Evolutionary conservation across 331 rosid genomes (phyloP).

Genomic region (Prunus yedoensis): DNA sequence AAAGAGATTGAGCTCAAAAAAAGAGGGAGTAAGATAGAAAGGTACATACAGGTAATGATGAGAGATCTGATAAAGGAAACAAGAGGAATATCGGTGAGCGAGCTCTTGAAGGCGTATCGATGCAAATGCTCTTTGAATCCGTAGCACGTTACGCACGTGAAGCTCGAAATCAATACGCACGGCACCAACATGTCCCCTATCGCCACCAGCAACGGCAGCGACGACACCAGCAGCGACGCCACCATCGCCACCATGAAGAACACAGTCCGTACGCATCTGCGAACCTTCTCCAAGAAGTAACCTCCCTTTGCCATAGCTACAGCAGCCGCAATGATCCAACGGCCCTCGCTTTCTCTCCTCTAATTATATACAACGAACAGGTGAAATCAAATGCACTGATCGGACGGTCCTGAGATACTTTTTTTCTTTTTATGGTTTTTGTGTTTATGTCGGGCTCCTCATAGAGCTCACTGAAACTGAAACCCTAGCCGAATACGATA

Average conservation of each 20-base stretch:
- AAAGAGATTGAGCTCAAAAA: not conserved
- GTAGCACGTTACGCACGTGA: constrained; percentile 78
- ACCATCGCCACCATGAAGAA: constrained; percentile 92
- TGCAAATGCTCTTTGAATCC: constrained; percentile 68
- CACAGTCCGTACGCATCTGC: constrained; percentile 71
- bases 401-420: constrained; percentile 7
- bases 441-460: constrained; percentile 11
- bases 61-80: constrained; percentile 88
- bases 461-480: constrained; percentile 10
- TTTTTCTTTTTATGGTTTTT: not conserved
- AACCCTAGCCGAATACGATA: constrained; percentile 47
- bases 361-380: not conserved
- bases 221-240: constrained; percentile 75
- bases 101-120: constrained; percentile 87
- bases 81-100: constrained; percentile 90
- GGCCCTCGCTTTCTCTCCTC: constrained; percentile 5
- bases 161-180: constrained; percentile 75
- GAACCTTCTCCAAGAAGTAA: constrained; percentile 61
- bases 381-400: constrained; percentile 10
- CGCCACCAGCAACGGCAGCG: constrained; percentile 88
- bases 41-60: constrained; percentile 66
- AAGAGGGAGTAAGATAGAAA: constrained; percentile 3
- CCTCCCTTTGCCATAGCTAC: constrained; percentile 72
- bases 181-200: constrained; percentile 74
- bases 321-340: constrained; percentile 6